A percentile compares a stretch with the other conserved stretches of the same genome.
Conservation (phyloP, 768 basidiomycete genomes). For the Leccinum longicurvipes region DNA sequence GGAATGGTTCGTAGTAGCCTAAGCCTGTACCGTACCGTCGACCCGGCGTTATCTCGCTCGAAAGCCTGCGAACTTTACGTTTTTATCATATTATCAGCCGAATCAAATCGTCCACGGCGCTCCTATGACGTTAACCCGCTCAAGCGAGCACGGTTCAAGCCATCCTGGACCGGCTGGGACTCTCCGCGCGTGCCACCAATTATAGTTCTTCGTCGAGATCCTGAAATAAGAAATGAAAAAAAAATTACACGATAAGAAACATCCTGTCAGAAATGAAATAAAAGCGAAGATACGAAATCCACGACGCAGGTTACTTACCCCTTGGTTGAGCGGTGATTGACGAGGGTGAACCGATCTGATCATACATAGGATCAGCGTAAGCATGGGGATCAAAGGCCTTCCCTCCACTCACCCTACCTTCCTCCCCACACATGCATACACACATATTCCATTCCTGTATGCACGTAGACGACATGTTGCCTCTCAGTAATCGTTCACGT, state of each 20-base stretch:
- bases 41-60: neutral
- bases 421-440: neutral
- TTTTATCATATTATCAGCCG: neutral
- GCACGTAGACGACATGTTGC: conserved; percentile 12
- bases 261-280: conserved; percentile 8
- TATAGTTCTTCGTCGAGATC: too few relatives aligned
- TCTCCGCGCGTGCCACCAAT: too few relatives aligned
- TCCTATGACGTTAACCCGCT: neutral
- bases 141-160: too few relatives aligned
- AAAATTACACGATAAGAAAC: conserved; percentile 1
- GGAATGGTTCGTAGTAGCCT: neutral
- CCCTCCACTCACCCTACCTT: neutral
- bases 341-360: conserved; percentile 11
- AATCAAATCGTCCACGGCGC: neutral
- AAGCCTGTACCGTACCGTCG: neutral
- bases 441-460: conserved; percentile 1
- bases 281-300: conserved; percentile 3
- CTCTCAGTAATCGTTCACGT: conserved; percentile 5
- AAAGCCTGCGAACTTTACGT: neutral
- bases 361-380: conserved; percentile 13
- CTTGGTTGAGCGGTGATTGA: conserved; percentile 3
- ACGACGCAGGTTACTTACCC: neutral
- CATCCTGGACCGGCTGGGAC: too few relatives aligned
- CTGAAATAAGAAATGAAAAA: conserved; percentile 15
- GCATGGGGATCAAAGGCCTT: neutral